A percentile compares a stretch with the other conserved stretches of the same genome.
These are phyloP conservation scores for Macadamia integrifolia DNA, from an alignment of 164 flowering plant species.

Conservation along the genomic window DNA sequence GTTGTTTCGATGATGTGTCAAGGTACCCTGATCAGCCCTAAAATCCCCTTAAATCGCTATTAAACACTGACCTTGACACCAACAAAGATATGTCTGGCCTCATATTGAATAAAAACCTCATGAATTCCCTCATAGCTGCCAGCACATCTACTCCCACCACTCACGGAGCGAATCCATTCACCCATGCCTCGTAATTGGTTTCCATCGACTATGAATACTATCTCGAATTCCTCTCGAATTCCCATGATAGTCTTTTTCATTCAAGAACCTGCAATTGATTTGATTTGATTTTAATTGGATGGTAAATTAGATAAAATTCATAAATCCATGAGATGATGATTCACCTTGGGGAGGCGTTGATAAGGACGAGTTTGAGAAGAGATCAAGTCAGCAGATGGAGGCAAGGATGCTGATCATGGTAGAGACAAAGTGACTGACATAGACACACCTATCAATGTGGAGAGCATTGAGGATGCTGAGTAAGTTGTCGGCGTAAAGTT, in stretches of 20 bases:
- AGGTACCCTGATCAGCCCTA: slow-evolving; percentile 73
- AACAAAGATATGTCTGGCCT: slow-evolving; percentile 84
- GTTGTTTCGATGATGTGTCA: slow-evolving; percentile 80
- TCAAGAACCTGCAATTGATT: slow-evolving; percentile 43
- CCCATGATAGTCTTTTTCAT: slow-evolving; percentile 83
- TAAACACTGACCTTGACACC: slow-evolving; percentile 59
- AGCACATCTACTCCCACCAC: slow-evolving; percentile 98
- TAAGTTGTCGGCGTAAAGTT: slow-evolving; percentile 78
- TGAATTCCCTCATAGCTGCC: slow-evolving; percentile 81
- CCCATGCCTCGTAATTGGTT: slow-evolving; percentile 86
- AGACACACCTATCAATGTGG: slow-evolving; percentile 49
- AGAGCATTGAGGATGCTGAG: slow-evolving; percentile 71
- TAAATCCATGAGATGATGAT: no score
- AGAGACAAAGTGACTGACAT: slow-evolving; percentile 91
- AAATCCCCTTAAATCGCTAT: slow-evolving; percentile 63
- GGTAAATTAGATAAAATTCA: not conserved
- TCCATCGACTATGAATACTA: slow-evolving; percentile 76
- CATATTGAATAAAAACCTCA: slow-evolving; percentile 93
- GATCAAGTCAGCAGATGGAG: slow-evolving; percentile 76
- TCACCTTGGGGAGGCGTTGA: slow-evolving; percentile 93
- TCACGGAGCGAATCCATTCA: slow-evolving; percentile 79
- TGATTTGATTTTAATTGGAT: not conserved
- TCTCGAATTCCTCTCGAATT: slow-evolving; percentile 49
- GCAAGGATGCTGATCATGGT: slow-evolving; percentile 90
- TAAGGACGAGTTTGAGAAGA: slow-evolving; percentile 80